Conservation (phyloP, 345 rosid species). For the Lepidium sativum region DNA sequence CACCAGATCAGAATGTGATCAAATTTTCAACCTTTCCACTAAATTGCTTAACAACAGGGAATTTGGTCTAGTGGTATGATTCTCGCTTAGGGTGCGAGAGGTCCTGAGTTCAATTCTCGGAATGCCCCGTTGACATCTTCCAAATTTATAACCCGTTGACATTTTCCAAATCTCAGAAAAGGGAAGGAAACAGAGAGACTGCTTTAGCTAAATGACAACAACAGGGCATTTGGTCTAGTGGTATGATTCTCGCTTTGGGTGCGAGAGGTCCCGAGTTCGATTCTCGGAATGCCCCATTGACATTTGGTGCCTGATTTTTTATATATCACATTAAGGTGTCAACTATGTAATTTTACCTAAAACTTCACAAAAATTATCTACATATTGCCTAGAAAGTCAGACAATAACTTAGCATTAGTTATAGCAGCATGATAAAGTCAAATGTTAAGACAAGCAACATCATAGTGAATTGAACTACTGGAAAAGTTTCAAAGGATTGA, state of each 20-base stretch:
- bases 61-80: conserved; percentile 88
- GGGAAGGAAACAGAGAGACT: too few relatives aligned
- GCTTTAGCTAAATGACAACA: background rate
- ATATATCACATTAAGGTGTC: too few relatives aligned
- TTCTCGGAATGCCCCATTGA: conserved; percentile 46
- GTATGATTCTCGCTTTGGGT: conserved; percentile 89
- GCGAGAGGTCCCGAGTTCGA: conserved; percentile 77
- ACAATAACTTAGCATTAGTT: background rate
- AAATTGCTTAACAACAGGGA: conserved; percentile 26
- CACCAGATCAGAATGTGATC: too few relatives aligned
- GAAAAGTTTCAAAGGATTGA: background rate
- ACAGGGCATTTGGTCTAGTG: conserved; percentile 68
- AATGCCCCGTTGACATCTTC: conserved; percentile 39
- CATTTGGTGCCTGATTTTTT: too few relatives aligned
- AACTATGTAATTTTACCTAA: too few relatives aligned
- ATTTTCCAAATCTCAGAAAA: too few relatives aligned
- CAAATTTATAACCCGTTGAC: too few relatives aligned
- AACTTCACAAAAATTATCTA: too few relatives aligned
- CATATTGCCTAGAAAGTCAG: too few relatives aligned
- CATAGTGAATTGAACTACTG: background rate
- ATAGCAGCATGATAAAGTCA: background rate
- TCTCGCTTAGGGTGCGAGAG: conserved; percentile 90
- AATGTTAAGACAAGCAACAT: background rate
- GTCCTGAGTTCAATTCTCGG: conserved; percentile 91
- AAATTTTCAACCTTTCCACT: too few relatives aligned